Base-by-base conservation (phyloP, 139 green algal genomes). In the Chlamydomonas eustigma region DNA sequence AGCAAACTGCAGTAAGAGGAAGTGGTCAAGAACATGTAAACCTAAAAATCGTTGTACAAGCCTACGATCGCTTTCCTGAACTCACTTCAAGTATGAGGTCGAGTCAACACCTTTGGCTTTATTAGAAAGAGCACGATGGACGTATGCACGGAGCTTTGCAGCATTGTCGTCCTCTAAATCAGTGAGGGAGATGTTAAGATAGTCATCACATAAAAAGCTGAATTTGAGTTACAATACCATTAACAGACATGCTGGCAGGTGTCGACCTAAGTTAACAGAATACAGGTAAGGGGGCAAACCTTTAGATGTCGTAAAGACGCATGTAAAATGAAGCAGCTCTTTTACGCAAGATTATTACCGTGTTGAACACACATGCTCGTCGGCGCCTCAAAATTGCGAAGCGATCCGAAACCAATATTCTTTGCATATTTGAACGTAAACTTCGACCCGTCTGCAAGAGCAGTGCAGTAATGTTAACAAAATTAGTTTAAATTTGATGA, bases 61-160 rank as follows among this genome's bases (percentile, higher is more conserved):
- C 4, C 6, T n/a, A 25, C 3, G n/a, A 4, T 28, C 12, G 28
- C 30, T 36, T 18, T 75, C 30, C 2, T 65, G n/a, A 64, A 28
- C 52, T 68, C n/a, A 87, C 84, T 84, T 73, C 22, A 78, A 50
- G 38, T 86, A 86, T 63, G 50, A 50, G 32, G 67, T 72, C 58
- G 69, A 67, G 68, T 87, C 69, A 31, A 39, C 39, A 32, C 52
- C 73, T 34, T 68, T 73, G 1, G 70, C 58, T 37, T 77, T 82
- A 37, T 68, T 78, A 1, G 51, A n/a, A 1, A 87, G 68, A 1
- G 83, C 83, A 8, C 33, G 36, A 2, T 79, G 44, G n/a, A 84
- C 78, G 39, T 81, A 80, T 2, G 64, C 44, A 8, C 36, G 71
- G 30, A 82, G 64, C 64, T 18, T 35, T 4, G 0, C 22, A 32